phyloP scores from a whole-genome alignment of 1,284 basidiomycete species.

The Thecaphora frezii region DNA sequence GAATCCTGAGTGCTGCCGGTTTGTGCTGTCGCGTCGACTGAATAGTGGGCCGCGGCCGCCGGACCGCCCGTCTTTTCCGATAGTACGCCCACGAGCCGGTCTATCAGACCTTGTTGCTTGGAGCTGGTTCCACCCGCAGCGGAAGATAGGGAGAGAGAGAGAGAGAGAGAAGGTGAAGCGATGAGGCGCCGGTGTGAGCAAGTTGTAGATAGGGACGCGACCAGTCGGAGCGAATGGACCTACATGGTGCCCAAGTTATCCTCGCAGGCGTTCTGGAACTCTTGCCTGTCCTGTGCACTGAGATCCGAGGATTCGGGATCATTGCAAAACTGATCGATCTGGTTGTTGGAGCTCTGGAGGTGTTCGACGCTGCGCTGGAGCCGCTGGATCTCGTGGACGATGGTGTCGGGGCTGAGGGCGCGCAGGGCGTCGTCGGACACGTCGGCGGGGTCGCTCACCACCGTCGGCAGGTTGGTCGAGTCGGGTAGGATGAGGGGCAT shows the following conservation, averaged over 20 bases:
- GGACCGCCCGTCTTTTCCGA: constrained; percentile 17
- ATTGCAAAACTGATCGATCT: constrained; percentile 25
- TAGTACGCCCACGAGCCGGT: constrained; percentile 21
- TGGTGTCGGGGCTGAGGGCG: constrained; percentile 23
- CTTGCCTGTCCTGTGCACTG: constrained; percentile 13
- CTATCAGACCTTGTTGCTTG: constrained; percentile 25
- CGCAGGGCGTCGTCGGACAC: constrained; percentile 24
- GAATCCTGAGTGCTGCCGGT: too few relatives aligned
- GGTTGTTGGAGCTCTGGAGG: constrained; percentile 22
- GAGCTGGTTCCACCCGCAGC: neutral
- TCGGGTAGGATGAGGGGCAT: constrained; percentile 36
- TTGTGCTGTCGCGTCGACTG: constrained; percentile 2
- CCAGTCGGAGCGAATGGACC: neutral
- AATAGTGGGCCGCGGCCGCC: constrained; percentile 16
- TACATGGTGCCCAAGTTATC: constrained; percentile 26
- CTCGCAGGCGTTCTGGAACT: constrained; percentile 26
- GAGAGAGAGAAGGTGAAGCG: neutral
- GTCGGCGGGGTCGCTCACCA: constrained; percentile 22
- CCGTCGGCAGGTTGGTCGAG: constrained; percentile 19
- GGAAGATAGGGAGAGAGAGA: neutral
- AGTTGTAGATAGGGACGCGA: too few relatives aligned
- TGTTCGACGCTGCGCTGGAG: constrained; percentile 23
- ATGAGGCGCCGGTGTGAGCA: too few relatives aligned
- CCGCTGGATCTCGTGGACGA: constrained; percentile 31
- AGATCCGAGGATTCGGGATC: constrained; percentile 3